Evolutionary conservation across 768 basidiomycete species (phyloP).

Genomic region (Auricularia cornea): DNA sequence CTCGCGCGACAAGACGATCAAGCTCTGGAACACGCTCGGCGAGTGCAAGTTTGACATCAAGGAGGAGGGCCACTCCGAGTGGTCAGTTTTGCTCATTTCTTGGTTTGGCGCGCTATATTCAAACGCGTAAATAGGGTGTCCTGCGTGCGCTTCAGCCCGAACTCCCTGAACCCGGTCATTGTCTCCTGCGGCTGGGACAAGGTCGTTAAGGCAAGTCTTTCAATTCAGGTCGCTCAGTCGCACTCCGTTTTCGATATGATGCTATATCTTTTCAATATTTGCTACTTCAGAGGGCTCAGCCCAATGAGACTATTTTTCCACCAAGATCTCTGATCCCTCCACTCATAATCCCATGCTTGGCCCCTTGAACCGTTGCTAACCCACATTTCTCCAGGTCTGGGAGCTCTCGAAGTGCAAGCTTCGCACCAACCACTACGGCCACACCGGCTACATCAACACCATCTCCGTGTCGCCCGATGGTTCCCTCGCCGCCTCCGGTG

Average conservation of each 20-base stretch:
- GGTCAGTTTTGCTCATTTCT: constrained; percentile 34
- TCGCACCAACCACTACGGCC: constrained; percentile 99
- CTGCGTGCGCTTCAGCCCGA: constrained; percentile 98
- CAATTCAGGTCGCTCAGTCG: background rate
- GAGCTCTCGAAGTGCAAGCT: constrained; percentile 99
- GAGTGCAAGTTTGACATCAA: constrained; percentile 99
- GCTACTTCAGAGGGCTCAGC: constrained; percentile 77
- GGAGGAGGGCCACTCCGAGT: constrained; percentile 97
- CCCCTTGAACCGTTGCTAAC: background rate
- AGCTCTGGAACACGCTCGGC: constrained; percentile 99
- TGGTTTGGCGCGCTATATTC: background rate
- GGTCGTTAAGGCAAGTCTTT: constrained; percentile 85
- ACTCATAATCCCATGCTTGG: constrained; percentile 8
- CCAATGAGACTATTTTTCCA: constrained; percentile 74
- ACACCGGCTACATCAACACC: constrained; percentile 99
- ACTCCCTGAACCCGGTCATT: constrained; percentile 94
- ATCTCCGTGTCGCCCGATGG: constrained; percentile 98
- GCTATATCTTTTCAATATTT: constrained; percentile 56
- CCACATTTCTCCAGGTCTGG: constrained; percentile 67
- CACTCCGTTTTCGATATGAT: constrained; percentile 22
- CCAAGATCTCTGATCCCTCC: constrained; percentile 67
- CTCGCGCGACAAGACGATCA: constrained; percentile 93
- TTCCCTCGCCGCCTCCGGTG: constrained; percentile 96
- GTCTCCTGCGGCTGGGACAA: constrained; percentile 99
- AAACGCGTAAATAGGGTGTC: constrained; percentile 63